Conservation (phyloP, 208 protist species). For the Naegleria fowleri region DNA sequence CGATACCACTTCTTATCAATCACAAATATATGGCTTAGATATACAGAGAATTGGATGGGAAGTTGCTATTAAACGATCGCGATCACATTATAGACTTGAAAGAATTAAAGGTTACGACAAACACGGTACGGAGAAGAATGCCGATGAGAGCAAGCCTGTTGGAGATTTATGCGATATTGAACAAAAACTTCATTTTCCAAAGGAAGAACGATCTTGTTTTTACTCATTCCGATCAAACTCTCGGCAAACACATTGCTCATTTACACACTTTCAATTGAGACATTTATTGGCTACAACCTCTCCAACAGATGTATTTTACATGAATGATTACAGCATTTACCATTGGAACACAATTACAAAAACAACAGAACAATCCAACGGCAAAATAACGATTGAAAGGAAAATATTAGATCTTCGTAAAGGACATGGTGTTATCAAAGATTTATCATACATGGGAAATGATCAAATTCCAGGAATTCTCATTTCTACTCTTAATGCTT, state of each 20-base stretch:
- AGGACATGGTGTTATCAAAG: neutral
- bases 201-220: neutral
- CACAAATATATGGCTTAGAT: neutral
- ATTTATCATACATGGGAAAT: neutral
- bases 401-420: neutral
- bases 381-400: neutral
- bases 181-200: neutral
- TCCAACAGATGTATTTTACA: neutral
- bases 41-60: conserved; percentile 1
- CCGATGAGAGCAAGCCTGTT: neutral
- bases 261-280: conserved; percentile 13
- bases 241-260: neutral
- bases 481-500: neutral
- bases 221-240: neutral
- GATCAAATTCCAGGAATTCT: neutral
- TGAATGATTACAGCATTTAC: neutral
- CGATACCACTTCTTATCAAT: neutral
- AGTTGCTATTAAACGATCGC: neutral
- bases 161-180: conserved; percentile 12
- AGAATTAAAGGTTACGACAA: neutral
- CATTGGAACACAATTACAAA: neutral
- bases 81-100: conserved; percentile 9
- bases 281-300: neutral
- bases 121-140: neutral
- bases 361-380: neutral